These are phyloP conservation scores for Candida adriatica DNA, from an alignment of 805 yeast species.

Conservation along the genomic window DNA sequence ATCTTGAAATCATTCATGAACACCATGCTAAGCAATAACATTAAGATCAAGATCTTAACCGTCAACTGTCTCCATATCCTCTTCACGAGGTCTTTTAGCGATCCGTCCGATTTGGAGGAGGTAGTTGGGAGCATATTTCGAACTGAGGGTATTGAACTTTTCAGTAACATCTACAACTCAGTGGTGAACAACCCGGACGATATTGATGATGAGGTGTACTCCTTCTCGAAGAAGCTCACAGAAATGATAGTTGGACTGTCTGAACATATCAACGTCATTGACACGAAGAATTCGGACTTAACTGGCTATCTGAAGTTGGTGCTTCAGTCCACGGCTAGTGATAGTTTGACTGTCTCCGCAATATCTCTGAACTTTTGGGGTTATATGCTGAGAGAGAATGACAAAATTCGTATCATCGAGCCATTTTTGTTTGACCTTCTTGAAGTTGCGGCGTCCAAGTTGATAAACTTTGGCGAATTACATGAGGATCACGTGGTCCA, in stretches of 20 bases:
- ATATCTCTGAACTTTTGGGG: constrained; percentile 94
- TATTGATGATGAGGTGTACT: constrained; percentile 73
- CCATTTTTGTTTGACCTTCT: constrained; percentile 59
- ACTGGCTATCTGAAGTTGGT: constrained; percentile 67
- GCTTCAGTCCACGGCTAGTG: constrained; percentile 72
- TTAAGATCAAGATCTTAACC: constrained; percentile 71
- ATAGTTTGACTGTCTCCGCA: constrained; percentile 85
- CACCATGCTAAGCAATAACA: constrained; percentile 51
- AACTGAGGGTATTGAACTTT: constrained; percentile 63
- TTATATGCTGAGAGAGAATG: constrained; percentile 74
- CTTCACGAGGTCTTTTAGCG: constrained; percentile 69
- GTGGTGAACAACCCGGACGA: constrained; percentile 55
- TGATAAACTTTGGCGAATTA: constrained; percentile 64
- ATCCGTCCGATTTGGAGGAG: constrained; percentile 62
- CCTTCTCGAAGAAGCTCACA: constrained; percentile 80
- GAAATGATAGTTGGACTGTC: constrained; percentile 88
- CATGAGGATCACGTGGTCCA: constrained; percentile 60
- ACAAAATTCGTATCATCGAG: constrained; percentile 44
- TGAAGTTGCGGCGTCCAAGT: constrained; percentile 69
- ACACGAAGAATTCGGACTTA: constrained; percentile 48
- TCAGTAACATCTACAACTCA: constrained; percentile 54
- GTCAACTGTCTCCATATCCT: constrained; percentile 87
- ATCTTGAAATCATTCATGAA: constrained; percentile 56
- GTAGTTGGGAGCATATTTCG: constrained; percentile 76
- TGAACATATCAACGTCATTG: constrained; percentile 57